Conservation (phyloP, 2,329 filamentous ascomycete genomes). For the Aspergillus terreus region DNA sequence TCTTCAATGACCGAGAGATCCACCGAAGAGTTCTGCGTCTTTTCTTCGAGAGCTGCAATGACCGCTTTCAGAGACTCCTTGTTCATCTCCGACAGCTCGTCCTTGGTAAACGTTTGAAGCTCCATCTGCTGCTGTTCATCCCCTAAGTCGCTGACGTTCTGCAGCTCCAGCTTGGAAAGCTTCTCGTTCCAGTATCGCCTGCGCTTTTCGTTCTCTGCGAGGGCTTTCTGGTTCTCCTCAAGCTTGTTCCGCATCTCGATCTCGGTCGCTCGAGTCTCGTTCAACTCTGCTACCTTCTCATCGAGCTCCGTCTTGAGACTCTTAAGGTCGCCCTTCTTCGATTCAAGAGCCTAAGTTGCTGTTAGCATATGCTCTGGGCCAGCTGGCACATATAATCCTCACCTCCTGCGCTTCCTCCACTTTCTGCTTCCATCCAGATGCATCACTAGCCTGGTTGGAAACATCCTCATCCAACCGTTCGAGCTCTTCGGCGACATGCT, state of each 20-base stretch:
- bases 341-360: slow-evolving; percentile 56
- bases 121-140: slow-evolving; percentile 48
- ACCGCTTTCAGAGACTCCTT: slow-evolving; percentile 60
- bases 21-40: slow-evolving; percentile 79
- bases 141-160: slow-evolving; percentile 71
- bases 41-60: slow-evolving; percentile 66
- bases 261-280: slow-evolving; percentile 81
- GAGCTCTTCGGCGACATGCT: slow-evolving; percentile 66
- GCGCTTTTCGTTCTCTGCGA: slow-evolving; percentile 80
- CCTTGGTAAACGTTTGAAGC: slow-evolving; percentile 74
- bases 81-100: slow-evolving; percentile 62
- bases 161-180: slow-evolving; percentile 74
- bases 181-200: slow-evolving; percentile 87
- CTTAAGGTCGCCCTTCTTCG: slow-evolving; percentile 76
- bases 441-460: slow-evolving; percentile 69
- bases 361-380: slow-evolving; percentile 19
- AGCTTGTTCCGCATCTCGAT: slow-evolving; percentile 99
- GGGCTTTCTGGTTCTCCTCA: slow-evolving; percentile 88
- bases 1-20: slow-evolving; percentile 86
- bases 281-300: slow-evolving; percentile 77
- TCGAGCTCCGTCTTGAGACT: slow-evolving; percentile 81
- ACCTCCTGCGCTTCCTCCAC: slow-evolving; percentile 77
- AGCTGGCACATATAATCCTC: slow-evolving; percentile 10
- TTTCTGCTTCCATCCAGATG: slow-evolving; percentile 66
- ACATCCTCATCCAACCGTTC: slow-evolving; percentile 77